Evolutionary conservation across 176 grass and related monocot species (phyloP).

Genomic region (Triticum urartu): DNA sequence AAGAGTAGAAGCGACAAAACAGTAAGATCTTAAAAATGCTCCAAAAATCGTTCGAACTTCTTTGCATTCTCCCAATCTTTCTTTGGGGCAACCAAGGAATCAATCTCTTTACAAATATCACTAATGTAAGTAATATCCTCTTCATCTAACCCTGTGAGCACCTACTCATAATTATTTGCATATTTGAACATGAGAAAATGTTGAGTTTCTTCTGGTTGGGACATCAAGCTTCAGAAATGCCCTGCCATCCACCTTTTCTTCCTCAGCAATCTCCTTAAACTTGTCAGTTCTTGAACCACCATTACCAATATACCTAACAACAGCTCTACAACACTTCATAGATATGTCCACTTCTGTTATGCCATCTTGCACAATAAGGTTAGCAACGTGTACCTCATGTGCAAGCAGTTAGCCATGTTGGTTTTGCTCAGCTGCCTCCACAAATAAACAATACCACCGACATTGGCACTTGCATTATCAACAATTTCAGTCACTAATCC

Average conservation of each 20-base stretch:
- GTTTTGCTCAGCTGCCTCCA: background rate
- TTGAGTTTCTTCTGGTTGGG: background rate
- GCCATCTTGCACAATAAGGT: background rate
- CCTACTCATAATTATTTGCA: background rate
- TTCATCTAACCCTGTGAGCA: background rate
- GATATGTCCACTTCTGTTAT: background rate
- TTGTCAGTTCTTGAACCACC: background rate
- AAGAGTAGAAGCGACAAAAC: background rate
- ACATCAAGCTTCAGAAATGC: background rate
- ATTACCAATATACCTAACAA: background rate
- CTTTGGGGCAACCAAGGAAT: background rate
- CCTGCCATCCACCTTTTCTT: background rate
- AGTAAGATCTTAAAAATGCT: background rate
- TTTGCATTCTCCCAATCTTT: background rate
- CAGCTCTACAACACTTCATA: background rate
- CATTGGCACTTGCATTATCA: background rate
- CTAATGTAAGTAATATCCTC: background rate
- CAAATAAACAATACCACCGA: background rate
- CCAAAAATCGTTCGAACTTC: background rate
- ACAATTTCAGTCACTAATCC: background rate
- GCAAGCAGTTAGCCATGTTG: background rate
- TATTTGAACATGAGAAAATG: background rate
- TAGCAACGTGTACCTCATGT: background rate
- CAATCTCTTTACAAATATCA: background rate
- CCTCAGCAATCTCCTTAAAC: background rate